Evolutionary conservation across 2,329 filamentous ascomycete species (phyloP).

Genomic region (Aspergillus tubingensis): DNA sequence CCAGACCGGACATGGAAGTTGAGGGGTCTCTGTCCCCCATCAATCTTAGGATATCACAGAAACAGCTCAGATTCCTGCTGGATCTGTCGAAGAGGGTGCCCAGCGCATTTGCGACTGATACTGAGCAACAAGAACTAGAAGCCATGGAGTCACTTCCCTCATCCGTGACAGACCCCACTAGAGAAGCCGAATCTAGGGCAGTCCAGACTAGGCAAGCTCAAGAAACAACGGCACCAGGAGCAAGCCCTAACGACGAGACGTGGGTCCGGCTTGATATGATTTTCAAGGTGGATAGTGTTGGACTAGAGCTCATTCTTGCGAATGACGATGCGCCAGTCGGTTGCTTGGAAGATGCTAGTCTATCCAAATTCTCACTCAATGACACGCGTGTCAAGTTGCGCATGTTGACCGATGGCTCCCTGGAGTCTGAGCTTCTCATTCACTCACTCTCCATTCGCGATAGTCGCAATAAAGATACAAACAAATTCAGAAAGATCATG

Average conservation of each 20-base stretch:
- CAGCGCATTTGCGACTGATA: conserved; percentile 76
- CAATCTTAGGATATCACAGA: conserved; percentile 85
- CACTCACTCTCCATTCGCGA: conserved; percentile 94
- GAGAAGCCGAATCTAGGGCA: conserved; percentile 51
- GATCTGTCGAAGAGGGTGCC: conserved; percentile 87
- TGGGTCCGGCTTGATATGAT: conserved; percentile 95
- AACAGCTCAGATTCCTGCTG: conserved; percentile 84
- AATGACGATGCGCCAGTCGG: conserved; percentile 75
- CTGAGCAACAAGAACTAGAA: conserved; percentile 70
- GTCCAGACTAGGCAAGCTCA: conserved; percentile 53
- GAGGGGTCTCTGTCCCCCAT: conserved; percentile 91
- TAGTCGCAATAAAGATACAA: conserved; percentile 82
- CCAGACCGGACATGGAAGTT: conserved; percentile 88
- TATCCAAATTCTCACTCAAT: conserved; percentile 93
- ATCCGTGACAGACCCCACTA: conserved; percentile 54
- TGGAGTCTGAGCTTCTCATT: conserved; percentile 91
- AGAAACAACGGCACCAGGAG: conserved; percentile 65
- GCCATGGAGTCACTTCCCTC: conserved; percentile 71
- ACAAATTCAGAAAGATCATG: conserved; percentile 98
- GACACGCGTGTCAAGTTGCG: conserved; percentile 88
- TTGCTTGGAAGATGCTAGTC: conserved; percentile 73
- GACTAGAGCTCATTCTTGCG: conserved; percentile 81
- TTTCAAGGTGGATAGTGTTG: conserved; percentile 85
- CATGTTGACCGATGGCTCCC: conserved; percentile 86
- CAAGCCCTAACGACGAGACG: conserved; percentile 66